Percentiles rank a stretch among this genome's conserved stretches.
phyloP scores from a whole-genome alignment of 805 yeast genomes.

The Candida sphagnicola region DNA sequence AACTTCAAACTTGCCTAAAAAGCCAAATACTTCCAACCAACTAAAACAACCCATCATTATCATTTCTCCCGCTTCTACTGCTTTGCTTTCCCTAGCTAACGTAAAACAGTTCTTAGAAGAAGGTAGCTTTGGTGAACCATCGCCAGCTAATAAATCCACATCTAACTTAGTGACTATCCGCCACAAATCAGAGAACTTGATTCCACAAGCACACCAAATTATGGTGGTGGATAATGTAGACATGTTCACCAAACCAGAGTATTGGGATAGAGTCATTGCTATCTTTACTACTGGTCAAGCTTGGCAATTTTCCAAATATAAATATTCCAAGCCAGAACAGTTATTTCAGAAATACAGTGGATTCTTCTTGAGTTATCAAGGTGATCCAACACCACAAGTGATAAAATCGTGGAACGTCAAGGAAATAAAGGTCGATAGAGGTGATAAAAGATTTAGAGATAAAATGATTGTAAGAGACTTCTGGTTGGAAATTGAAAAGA shows the following conservation, averaged over 20 bases:
- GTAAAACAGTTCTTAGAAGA: conserved; percentile 54
- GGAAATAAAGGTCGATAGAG: conserved; percentile 70
- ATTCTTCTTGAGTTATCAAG: conserved; percentile 68
- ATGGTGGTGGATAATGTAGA: conserved; percentile 87
- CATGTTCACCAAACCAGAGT: conserved; percentile 80
- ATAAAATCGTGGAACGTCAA: conserved; percentile 88
- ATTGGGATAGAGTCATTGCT: conserved; percentile 97
- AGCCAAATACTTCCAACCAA: conserved; percentile 6
- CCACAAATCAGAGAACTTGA: conserved; percentile 52
- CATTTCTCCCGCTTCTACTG: conserved; percentile 43
- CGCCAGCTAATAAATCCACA: conserved; percentile 28
- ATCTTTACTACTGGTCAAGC: conserved; percentile 95
- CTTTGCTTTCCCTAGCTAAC: conserved; percentile 36
- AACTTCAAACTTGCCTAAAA: conserved; percentile 6
- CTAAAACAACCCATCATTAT: conserved; percentile 39
- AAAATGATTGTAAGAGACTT: conserved; percentile 78
- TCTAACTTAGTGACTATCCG: conserved; percentile 45
- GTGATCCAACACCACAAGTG: conserved; percentile 73
- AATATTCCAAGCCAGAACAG: conserved; percentile 73
- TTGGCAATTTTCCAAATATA: conserved; percentile 93
- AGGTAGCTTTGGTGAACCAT: conserved; percentile 62
- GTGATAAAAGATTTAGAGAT: conserved; percentile 78
- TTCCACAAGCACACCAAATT: conserved; percentile 53
- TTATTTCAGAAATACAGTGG: conserved; percentile 85
- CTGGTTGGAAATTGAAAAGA: conserved; percentile 80